A percentile compares a stretch with the other conserved stretches of the same genome.
Conservation (phyloP, 805 yeast species). For the Priceomyces castillae region DNA sequence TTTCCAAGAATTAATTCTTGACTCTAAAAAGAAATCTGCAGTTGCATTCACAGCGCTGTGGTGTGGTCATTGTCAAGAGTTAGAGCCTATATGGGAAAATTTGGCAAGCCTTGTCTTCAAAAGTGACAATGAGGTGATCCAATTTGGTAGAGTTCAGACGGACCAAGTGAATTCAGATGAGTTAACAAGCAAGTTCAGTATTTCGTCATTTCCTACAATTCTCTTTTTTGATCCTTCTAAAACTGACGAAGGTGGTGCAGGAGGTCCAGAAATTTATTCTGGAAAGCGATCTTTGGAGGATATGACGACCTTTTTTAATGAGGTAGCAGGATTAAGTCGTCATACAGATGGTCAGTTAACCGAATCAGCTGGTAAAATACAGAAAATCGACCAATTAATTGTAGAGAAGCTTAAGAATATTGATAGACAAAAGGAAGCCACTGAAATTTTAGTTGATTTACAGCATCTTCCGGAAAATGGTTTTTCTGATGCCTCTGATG, state of each 20-base stretch:
- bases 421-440: constrained; percentile 5
- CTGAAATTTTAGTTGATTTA: constrained; percentile 13
- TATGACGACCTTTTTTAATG: constrained; percentile 28
- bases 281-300: constrained; percentile 21
- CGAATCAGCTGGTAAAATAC: constrained; percentile 31
- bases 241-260: constrained; percentile 20
- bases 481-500: constrained; percentile 10
- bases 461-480: constrained; percentile 4
- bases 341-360: constrained; percentile 31
- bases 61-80: constrained; percentile 57
- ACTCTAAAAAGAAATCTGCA: constrained; percentile 26
- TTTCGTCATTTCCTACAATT: constrained; percentile 55
- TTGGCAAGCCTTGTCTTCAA: constrained; percentile 47
- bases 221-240: constrained; percentile 40
- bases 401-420: not conserved
- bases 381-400: constrained; percentile 17
- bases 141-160: constrained; percentile 41
- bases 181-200: constrained; percentile 38
- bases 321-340: constrained; percentile 25
- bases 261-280: constrained; percentile 24
- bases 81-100: constrained; percentile 49
- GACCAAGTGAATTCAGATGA: constrained; percentile 45
- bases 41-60: constrained; percentile 59
- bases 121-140: constrained; percentile 39
- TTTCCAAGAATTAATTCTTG: constrained; percentile 41